Base-by-base conservation (phyloP, 208 protist species). In the Acanthamoeba triangularis region DNA sequence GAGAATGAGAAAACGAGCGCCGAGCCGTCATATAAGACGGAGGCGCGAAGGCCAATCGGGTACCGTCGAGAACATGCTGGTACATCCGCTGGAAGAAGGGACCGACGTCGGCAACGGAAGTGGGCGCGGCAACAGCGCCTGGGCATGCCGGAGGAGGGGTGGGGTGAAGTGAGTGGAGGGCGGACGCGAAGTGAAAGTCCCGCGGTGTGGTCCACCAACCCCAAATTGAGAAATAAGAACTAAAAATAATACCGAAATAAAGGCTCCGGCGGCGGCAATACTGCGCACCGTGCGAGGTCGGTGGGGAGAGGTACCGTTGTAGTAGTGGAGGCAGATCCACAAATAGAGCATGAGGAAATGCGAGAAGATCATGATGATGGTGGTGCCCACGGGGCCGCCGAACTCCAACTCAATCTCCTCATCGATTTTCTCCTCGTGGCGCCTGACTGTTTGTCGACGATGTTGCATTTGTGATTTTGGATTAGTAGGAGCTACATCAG, bases 301-400 rank as follows among this genome's bases (percentile, higher is more conserved):
- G 30, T 23, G 7, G 20, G 20, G 28, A 11, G 65, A 74, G 0
- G 96, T 98, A 69, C 98, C 98, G 87, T 98, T 88, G 95, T 98
- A 98, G 67, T 97, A 93, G 82, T 98, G 95, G 30, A 99, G 93
- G 87, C 98, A 98, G 5, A 98, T 97, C 93, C 97, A 99, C 93
- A 99, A 98, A 98, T 99, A 99, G 97, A 97, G 99, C 84, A 99
- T 98, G 63, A 99, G 92, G 20, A 98, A 82, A 91, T 99, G 98
- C n/a, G 98, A 98, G 74, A 95, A 95, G 54, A 98, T 80, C 97
- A 99, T 99, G 95, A 99, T 98, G 65, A 35, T 85, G 35, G 97
- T 47, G 7, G 74, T 61, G 95, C 97, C 92, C 96, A 97, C n/a
- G 97, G 93, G 96, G 11, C 98, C 98, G 28, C 97, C 97, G 95